Conservation (phyloP, 2,329 filamentous ascomycete species). For the Pseudonectria foliicola region DNA sequence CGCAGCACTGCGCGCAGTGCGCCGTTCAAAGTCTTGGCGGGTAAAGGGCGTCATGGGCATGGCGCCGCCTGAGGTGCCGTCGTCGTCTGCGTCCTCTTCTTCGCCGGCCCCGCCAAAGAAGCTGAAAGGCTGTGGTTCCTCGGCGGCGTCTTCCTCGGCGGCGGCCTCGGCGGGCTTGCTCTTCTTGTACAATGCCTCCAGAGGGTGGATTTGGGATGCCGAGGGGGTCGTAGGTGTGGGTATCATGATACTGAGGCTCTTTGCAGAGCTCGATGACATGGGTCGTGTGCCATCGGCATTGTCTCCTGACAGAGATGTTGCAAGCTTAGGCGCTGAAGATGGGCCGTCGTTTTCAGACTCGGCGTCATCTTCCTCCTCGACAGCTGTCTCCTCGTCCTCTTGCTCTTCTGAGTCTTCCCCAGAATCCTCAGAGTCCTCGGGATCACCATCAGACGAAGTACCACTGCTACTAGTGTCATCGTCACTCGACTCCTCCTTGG, state of each 20-base stretch:
- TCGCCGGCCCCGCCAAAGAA: slow-evolving; percentile 60
- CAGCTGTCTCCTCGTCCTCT: slow-evolving; percentile 6
- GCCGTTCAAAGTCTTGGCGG: slow-evolving; percentile 66
- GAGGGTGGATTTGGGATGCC: slow-evolving; percentile 61
- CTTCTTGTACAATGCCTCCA: slow-evolving; percentile 88
- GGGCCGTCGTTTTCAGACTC: slow-evolving; percentile 5
- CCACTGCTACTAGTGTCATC: slow-evolving; percentile 23
- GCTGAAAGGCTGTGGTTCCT: slow-evolving; percentile 58
- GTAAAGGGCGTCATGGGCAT: slow-evolving; percentile 78
- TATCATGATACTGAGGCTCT: slow-evolving; percentile 49
- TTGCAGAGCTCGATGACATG: slow-evolving; percentile 43
- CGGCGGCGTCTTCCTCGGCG: slow-evolving; percentile 21
- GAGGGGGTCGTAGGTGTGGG: slow-evolving; percentile 39
- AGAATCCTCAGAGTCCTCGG: slow-evolving; percentile 18
- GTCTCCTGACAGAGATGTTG: slow-evolving; percentile 16
- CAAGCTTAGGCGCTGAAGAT: slow-evolving; percentile 7
- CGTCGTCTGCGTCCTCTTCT: slow-evolving; percentile 38
- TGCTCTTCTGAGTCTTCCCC: slow-evolving; percentile 14
- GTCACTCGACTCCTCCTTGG: slow-evolving; percentile 22
- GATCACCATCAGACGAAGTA: slow-evolving; percentile 31
- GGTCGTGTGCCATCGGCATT: slow-evolving; percentile 32
- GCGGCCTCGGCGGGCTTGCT: slow-evolving; percentile 38
- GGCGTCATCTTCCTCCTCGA: slow-evolving; percentile 8
- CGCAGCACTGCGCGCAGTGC: slow-evolving; percentile 76
- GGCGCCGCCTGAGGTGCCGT: slow-evolving; percentile 22